Percentiles rank a stretch among this genome's conserved stretches.
These are phyloP conservation scores for Vitis hybrid DNA, from an alignment of 177 flowering plant species.

Conservation along the genomic window DNA sequence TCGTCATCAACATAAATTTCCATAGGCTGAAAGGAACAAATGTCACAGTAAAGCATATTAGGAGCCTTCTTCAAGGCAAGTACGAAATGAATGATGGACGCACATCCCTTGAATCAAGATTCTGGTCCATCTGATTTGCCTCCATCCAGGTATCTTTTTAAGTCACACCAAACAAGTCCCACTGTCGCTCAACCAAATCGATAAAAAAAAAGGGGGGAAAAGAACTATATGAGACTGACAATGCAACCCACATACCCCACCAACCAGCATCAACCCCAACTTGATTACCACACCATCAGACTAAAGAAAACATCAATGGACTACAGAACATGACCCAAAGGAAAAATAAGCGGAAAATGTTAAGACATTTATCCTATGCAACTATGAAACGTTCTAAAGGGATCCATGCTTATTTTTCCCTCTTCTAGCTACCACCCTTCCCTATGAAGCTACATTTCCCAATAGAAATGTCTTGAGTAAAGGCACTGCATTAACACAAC, in stretches of 20 bases:
- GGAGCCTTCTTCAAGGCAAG: conserved; percentile 48
- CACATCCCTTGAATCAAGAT: conserved; percentile 34
- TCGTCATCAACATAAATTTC: conserved; percentile 99
- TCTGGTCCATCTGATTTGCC: conserved; percentile 33
- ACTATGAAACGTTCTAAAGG: neutral
- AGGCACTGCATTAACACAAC: conserved; percentile 4
- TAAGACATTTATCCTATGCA: conserved; percentile 7
- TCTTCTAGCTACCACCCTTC: neutral
- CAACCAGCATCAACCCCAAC: neutral
- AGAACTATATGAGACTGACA: neutral
- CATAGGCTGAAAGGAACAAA: conserved; percentile 98
- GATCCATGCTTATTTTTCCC: neutral
- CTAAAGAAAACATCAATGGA: neutral
- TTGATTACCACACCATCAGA: neutral
- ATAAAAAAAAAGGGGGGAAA: neutral
- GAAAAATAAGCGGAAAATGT: neutral
- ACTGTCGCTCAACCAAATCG: conserved; percentile 8
- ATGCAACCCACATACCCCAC: neutral
- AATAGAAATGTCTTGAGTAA: neutral
- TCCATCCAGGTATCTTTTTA: conserved; percentile 26
- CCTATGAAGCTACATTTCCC: neutral
- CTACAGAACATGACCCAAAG: neutral
- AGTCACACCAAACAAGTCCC: conserved; percentile 22
- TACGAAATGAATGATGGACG: conserved; percentile 44
- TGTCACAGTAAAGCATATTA: conserved; percentile 57